Conservation (phyloP, 768 basidiomycete genomes). For the Royoungia palumana region DNA sequence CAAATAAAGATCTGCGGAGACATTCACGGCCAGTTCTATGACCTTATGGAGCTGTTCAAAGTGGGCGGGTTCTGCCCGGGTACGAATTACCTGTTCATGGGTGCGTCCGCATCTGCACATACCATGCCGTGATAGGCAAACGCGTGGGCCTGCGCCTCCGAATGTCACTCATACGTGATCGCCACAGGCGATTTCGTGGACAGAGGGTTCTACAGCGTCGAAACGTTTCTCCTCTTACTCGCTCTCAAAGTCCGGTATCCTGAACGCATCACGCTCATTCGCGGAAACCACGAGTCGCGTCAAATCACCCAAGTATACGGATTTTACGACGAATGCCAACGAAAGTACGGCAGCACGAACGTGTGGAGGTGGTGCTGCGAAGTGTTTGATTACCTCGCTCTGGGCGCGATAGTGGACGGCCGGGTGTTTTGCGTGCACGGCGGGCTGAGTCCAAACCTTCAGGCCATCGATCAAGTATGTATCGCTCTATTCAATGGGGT, state of each 20-base stretch:
- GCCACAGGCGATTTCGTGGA: conserved; percentile 92
- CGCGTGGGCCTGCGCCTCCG: conserved; percentile 3
- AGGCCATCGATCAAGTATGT: conserved; percentile 82
- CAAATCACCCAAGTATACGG: conserved; percentile 97
- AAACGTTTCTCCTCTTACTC: conserved; percentile 91
- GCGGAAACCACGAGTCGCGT: conserved; percentile 96
- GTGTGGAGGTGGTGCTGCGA: conserved; percentile 99
- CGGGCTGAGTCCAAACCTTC: conserved; percentile 86
- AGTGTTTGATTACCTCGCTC: conserved; percentile 94
- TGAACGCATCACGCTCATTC: conserved; percentile 93
- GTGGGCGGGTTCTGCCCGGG: conserved; percentile 90
- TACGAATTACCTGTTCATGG: conserved; percentile 96
- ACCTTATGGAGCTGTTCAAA: conserved; percentile 93
- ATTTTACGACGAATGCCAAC: conserved; percentile 94
- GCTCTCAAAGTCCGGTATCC: conserved; percentile 97
- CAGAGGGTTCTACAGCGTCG: conserved; percentile 94
- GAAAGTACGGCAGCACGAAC: conserved; percentile 90
- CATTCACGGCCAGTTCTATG: conserved; percentile 97
- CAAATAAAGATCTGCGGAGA: conserved; percentile 79
- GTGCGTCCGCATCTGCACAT: conserved; percentile 38
- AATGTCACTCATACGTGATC: conserved; percentile 7
- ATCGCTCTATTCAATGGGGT: conserved; percentile 10
- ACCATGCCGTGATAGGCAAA: neutral
- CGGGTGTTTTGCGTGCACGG: conserved; percentile 98
- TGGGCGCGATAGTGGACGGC: conserved; percentile 96